phyloP scores from a whole-genome alignment of 2,329 filamentous ascomycete genomes.

The Aspergillus piperis region DNA sequence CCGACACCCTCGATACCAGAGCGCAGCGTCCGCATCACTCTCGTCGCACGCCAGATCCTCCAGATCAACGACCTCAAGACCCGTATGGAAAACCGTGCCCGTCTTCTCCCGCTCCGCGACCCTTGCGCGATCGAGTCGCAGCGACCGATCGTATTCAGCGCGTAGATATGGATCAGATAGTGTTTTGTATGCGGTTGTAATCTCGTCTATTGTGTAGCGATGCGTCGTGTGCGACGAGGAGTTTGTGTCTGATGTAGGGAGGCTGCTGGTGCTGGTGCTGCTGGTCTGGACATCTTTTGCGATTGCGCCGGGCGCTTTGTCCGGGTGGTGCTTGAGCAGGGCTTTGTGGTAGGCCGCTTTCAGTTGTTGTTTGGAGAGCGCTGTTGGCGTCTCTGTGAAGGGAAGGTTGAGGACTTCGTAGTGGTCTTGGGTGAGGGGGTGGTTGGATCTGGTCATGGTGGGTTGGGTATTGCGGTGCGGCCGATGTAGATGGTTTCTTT shows the following conservation, averaged over 20 bases:
- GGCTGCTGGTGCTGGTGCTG: neutral
- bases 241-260: neutral
- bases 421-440: constrained; percentile 25
- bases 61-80: constrained; percentile 60
- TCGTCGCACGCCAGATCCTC: constrained; percentile 54
- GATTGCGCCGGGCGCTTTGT: constrained; percentile 47
- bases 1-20: constrained; percentile 59
- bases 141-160: constrained; percentile 52
- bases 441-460: constrained; percentile 21
- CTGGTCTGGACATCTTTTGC: constrained; percentile 14
- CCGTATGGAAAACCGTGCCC: constrained; percentile 48
- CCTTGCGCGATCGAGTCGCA: constrained; percentile 39
- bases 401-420: constrained; percentile 47
- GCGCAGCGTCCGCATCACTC: constrained; percentile 32
- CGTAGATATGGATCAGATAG: constrained; percentile 49
- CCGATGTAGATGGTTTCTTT: neutral
- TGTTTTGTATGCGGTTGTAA: constrained; percentile 59
- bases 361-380: constrained; percentile 46
- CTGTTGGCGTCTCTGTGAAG: constrained; percentile 24
- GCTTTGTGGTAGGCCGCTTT: constrained; percentile 60
- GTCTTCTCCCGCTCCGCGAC: constrained; percentile 28
- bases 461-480: neutral
- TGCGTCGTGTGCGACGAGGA: neutral
- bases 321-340: constrained; percentile 60
- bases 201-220: constrained; percentile 56